Percentiles rank a stretch among this genome's conserved stretches.
These are phyloP conservation scores for Goffeauzyma gilvescens DNA, from an alignment of 768 basidiomycete species.

Conservation along the genomic window DNA sequence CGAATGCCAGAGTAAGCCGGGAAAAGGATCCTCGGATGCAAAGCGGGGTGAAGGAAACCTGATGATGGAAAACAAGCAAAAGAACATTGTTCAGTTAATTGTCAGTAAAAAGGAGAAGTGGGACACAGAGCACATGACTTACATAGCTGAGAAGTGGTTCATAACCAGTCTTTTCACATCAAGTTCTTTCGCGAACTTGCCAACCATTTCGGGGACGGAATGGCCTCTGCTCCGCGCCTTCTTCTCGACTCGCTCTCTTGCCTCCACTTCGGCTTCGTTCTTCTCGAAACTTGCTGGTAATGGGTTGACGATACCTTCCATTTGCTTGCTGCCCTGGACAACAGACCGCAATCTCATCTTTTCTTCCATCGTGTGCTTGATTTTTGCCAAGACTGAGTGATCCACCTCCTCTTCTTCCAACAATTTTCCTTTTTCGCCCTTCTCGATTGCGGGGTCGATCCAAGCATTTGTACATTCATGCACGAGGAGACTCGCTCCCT, in stretches of 20 bases:
- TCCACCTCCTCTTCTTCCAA: slow-evolving; percentile 44
- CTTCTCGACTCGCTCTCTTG: slow-evolving; percentile 12
- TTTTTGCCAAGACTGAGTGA: too few relatives aligned
- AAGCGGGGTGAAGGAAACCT: slow-evolving; percentile 29
- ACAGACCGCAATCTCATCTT: too few relatives aligned
- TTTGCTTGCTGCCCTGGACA: too few relatives aligned
- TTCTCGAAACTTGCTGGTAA: slow-evolving; percentile 5
- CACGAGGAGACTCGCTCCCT: slow-evolving; percentile 24
- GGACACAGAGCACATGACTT: slow-evolving; percentile 8
- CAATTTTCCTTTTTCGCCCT: slow-evolving; percentile 43
- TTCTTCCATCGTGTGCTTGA: too few relatives aligned
- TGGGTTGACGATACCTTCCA: too few relatives aligned
- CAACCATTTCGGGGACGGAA: slow-evolving; percentile 27
- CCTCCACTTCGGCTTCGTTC: slow-evolving; percentile 7
- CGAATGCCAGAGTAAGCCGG: slow-evolving; percentile 19
- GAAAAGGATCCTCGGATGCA: slow-evolving; percentile 17
- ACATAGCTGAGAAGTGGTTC: slow-evolving; percentile 32
- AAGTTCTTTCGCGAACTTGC: slow-evolving; percentile 20
- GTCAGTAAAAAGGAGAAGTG: too few relatives aligned
- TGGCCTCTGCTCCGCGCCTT: slow-evolving; percentile 27
- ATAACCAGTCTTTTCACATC: slow-evolving; percentile 21
- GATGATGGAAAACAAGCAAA: background rate
- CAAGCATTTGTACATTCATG: slow-evolving; percentile 32
- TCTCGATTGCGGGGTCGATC: slow-evolving; percentile 43
- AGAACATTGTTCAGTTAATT: background rate